These are phyloP conservation scores for Elaeis guineensis DNA, from an alignment of 176 grass and related monocot genomes.

Conservation along the genomic window DNA sequence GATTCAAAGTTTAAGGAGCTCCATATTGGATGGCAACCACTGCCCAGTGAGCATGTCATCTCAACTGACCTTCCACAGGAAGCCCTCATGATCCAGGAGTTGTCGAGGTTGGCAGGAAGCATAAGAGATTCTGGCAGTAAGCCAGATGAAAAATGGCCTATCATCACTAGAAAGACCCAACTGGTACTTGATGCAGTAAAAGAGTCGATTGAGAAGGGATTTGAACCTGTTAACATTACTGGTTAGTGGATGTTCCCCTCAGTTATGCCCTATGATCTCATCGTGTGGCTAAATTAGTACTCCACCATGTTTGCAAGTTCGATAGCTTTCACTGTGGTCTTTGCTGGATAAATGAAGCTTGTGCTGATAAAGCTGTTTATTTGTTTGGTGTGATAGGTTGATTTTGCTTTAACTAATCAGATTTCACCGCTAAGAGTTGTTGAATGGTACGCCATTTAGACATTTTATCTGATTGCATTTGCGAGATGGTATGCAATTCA, in stretches of 20 bases:
- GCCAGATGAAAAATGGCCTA: constrained; percentile 61
- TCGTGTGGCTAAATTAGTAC: no score
- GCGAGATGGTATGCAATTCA: no score
- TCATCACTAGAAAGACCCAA: constrained; percentile 63
- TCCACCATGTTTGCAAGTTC: no score
- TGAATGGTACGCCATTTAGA: no score
- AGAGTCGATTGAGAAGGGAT: constrained; percentile 39
- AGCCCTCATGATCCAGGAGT: constrained; percentile 60
- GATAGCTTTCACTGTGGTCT: no score
- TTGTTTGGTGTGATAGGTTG: no score
- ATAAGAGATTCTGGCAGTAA: constrained; percentile 43
- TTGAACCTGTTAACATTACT: constrained; percentile 33
- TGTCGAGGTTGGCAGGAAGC: constrained; percentile 38
- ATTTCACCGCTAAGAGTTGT: no score
- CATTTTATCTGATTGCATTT: no score
- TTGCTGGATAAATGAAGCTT: no score
- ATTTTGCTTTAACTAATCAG: no score
- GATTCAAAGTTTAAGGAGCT: constrained; percentile 31
- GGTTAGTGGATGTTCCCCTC: not conserved
- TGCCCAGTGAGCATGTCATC: constrained; percentile 35
- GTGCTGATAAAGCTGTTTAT: no score
- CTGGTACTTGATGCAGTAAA: constrained; percentile 65
- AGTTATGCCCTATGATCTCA: no score
- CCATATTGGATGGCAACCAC: constrained; percentile 34
- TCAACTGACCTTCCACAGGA: constrained; percentile 53